phyloP scores from a whole-genome alignment of 768 basidiomycete species.

The Suillus spraguei region DNA sequence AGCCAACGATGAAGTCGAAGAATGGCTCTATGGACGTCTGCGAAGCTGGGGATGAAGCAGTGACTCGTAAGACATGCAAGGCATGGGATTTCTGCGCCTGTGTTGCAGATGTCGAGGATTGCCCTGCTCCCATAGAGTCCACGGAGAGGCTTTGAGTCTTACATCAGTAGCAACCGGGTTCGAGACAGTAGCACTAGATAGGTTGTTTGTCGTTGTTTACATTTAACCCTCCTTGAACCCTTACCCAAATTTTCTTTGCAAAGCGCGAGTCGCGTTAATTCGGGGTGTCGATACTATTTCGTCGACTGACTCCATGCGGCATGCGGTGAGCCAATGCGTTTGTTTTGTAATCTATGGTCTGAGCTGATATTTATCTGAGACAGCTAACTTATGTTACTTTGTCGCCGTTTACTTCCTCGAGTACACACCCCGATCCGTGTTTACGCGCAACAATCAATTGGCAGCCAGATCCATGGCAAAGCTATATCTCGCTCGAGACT shows the following conservation, averaged over 20 bases:
- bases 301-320: constrained; percentile 42
- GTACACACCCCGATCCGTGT: constrained; percentile 40
- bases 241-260: constrained; percentile 31
- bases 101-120: constrained; percentile 52
- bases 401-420: constrained; percentile 59
- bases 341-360: background rate
- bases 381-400: constrained; percentile 80
- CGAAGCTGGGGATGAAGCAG: constrained; percentile 86
- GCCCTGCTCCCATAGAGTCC: constrained; percentile 67
- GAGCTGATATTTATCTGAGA: constrained; percentile 12
- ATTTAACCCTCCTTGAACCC: constrained; percentile 2
- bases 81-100: constrained; percentile 45
- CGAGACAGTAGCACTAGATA: background rate
- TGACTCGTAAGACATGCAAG: constrained; percentile 88
- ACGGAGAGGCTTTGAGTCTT: constrained; percentile 38
- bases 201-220: constrained; percentile 31
- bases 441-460: constrained; percentile 25
- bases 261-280: constrained; percentile 28
- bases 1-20: constrained; percentile 96
- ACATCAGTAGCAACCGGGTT: constrained; percentile 37
- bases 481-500: constrained; percentile 12
- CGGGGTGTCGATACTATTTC: constrained; percentile 31
- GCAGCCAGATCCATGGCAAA: constrained; percentile 21
- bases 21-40: constrained; percentile 85
- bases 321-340: constrained; percentile 50